A percentile compares a stretch with the other conserved stretches of the same genome.
Evolutionary conservation across 176 grass and related monocot genomes (phyloP).

Genomic region (Urochloa ruziziensis): DNA sequence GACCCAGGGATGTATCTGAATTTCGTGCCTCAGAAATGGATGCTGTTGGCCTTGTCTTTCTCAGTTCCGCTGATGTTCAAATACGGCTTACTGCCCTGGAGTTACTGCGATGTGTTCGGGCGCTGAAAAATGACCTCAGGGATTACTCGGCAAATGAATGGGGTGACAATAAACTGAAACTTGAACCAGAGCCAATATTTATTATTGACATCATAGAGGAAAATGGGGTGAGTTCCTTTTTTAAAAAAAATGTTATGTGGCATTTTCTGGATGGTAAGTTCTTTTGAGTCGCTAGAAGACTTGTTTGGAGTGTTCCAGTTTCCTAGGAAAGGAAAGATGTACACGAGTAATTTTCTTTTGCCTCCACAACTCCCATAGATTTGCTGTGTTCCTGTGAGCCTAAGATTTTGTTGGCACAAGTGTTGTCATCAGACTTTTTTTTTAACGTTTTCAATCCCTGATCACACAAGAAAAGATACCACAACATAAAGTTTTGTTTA

Average conservation of each 20-base stretch:
- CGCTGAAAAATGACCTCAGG: constrained; percentile 86
- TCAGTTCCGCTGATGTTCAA: constrained; percentile 95
- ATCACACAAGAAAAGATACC: neutral
- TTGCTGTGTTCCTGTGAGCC: neutral
- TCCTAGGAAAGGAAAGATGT: neutral
- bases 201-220: constrained; percentile 98
- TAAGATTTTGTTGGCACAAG: constrained; percentile 11
- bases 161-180: constrained; percentile 68
- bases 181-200: constrained; percentile 91
- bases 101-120: constrained; percentile 76
- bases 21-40: constrained; percentile 86
- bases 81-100: constrained; percentile 95
- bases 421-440: constrained; percentile 9
- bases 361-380: neutral
- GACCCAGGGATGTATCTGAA: constrained; percentile 69
- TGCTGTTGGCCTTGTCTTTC: constrained; percentile 96
- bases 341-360: neutral
- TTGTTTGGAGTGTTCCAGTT: constrained; percentile 3
- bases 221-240: constrained; percentile 75
- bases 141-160: constrained; percentile 68
- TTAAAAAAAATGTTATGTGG: neutral
- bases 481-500: constrained; percentile 5
- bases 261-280: constrained; percentile 3
- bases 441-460: neutral
- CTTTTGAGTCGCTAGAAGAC: neutral